Percentiles rank a stretch among this genome's conserved stretches.
phyloP scores from a whole-genome alignment of 1,284 basidiomycete species.

The Trichosporon sp. region DNA sequence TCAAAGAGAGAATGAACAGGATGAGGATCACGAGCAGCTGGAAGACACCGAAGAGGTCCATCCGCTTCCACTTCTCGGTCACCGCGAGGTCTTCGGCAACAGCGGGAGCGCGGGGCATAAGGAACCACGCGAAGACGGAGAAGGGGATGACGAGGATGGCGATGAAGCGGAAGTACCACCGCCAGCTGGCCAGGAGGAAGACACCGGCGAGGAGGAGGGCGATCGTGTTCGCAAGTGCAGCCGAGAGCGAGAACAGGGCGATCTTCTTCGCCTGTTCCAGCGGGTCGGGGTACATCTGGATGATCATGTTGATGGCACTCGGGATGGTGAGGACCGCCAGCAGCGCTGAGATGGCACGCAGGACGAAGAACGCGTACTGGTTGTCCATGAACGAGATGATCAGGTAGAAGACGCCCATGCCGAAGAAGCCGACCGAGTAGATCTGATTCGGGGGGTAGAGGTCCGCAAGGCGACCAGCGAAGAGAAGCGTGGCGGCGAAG shows the following conservation, averaged over 20 bases:
- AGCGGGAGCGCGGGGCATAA: slow-evolving; percentile 49
- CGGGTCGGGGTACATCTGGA: slow-evolving; percentile 53
- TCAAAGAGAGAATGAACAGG: slow-evolving; percentile 55
- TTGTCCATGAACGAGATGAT: slow-evolving; percentile 53
- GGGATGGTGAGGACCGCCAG: slow-evolving; percentile 53
- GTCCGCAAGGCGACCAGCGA: slow-evolving; percentile 50
- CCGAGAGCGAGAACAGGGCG: slow-evolving; percentile 51
- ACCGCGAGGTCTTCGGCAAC: slow-evolving; percentile 48
- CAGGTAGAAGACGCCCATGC: slow-evolving; percentile 50
- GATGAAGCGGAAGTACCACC: slow-evolving; percentile 55
- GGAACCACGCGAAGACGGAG: slow-evolving; percentile 43
- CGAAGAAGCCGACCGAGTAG: slow-evolving; percentile 50
- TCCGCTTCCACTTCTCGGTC: slow-evolving; percentile 51
- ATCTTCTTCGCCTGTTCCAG: slow-evolving; percentile 49
- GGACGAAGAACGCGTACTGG: slow-evolving; percentile 53
- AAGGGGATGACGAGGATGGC: slow-evolving; percentile 48
- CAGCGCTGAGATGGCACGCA: slow-evolving; percentile 50
- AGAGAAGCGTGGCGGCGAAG: slow-evolving; percentile 48
- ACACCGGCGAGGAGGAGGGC: slow-evolving; percentile 50
- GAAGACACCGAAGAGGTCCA: slow-evolving; percentile 52
- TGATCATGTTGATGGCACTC: slow-evolving; percentile 51
- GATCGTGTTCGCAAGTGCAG: slow-evolving; percentile 43
- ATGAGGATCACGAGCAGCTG: slow-evolving; percentile 46
- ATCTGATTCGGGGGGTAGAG: slow-evolving; percentile 50
- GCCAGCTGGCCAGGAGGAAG: slow-evolving; percentile 50